A percentile compares a stretch with the other conserved stretches of the same genome.
phyloP scores from a whole-genome alignment of 169 alveolate genomes.

The Eimeria maxima region DNA sequence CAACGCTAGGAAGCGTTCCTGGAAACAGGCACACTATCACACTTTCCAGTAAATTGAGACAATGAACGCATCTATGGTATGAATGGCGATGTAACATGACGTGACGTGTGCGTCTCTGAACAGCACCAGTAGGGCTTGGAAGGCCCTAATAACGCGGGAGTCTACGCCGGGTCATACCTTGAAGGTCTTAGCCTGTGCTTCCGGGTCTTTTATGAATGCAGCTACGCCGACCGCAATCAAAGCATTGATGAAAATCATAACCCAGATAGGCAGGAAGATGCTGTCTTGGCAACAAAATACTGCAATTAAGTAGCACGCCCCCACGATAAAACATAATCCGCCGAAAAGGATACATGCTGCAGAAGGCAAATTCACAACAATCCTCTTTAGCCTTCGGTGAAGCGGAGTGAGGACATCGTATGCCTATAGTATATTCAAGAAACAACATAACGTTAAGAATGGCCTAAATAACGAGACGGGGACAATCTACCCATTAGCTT shows the following conservation, averaged over 20 bases:
- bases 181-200: constrained; percentile 66
- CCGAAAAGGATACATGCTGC: constrained; percentile 73
- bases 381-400: neutral
- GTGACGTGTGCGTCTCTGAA: neutral
- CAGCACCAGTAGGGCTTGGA: neutral
- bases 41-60: neutral
- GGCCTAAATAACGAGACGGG: neutral
- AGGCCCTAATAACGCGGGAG: neutral
- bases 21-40: neutral
- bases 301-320: constrained; percentile 60
- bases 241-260: constrained; percentile 56
- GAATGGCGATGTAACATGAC: neutral
- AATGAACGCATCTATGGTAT: neutral
- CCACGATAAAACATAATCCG: constrained; percentile 45
- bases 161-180: neutral
- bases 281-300: constrained; percentile 49
- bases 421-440: neutral
- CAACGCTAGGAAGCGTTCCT: constrained; percentile 75
- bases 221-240: constrained; percentile 55
- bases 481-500: neutral
- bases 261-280: constrained; percentile 46
- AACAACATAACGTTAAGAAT: neutral
- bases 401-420: neutral
- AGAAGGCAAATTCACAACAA: neutral
- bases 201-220: constrained; percentile 55